Evolutionary conservation across 257 asterid genomes (phyloP), one percentile per base, ranked within the genome.

Genomic region (Salvia hispanica): DNA sequence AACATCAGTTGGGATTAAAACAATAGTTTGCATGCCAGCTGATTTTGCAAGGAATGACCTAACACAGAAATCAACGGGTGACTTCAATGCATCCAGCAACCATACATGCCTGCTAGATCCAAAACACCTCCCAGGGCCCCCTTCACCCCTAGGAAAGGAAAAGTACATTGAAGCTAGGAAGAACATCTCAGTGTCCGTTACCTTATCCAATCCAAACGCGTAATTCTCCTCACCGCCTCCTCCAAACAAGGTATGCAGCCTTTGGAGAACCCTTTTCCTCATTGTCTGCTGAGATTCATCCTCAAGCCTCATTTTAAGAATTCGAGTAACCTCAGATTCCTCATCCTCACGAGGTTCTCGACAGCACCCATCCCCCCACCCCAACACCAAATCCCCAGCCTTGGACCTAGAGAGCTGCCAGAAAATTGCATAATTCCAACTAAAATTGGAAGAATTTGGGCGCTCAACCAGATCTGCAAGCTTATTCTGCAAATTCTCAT

Each of bases 351-450:
- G 74, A 13, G 95, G 95, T 75, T 94, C 99, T 52, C 99, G 82
- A 48, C 99, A 94, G 59, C 95, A 91, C 14, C 99, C 99, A 62
- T 94, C 99, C 2, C 99, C 99, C 99, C 99, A 94, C 14, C 95
- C 97, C 40, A 94, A 66, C 15, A 94, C 96, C 81, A 90, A 72
- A 48, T 94, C 97, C 1, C 96, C 96, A 0, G 88, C 78, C 53
- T 88, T 94, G 11, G 97, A 88, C 94, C 82, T 76, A 1, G 96
- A 94, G 59, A 88, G 86, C 81, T 90, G 98, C 98, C 98, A 92
- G 67, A 92, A 92, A 28, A 92, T 88, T 0, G 97, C 99, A 21
- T 94, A 91, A 81, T 91, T 94, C 99, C 99, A 94, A 46, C 87
- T 73, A 64, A 86, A 90, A 21, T 83, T 84, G 51, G 81, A 69